Evolutionary conservation across 176 grass and related monocot genomes (phyloP).

Genomic region (Phoenix dactylifera): DNA sequence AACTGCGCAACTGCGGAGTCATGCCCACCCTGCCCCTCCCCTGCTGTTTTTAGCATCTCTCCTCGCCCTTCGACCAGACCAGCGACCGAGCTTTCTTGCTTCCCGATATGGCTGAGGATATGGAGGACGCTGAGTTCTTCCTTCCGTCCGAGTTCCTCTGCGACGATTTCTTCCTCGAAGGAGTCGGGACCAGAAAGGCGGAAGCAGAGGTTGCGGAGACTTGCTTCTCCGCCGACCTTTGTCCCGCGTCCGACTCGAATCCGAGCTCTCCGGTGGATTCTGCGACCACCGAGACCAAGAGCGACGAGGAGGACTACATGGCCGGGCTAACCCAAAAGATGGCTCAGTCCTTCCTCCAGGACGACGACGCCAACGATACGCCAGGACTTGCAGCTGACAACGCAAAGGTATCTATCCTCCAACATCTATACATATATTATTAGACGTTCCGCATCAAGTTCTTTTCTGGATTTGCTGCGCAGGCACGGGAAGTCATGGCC

Average conservation of each 20-base stretch:
- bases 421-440: too few species aligned
- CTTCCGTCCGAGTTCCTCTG: slow-evolving; percentile 8
- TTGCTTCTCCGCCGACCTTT: neutral
- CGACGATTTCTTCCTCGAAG: slow-evolving; percentile 9
- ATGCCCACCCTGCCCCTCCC: too few species aligned
- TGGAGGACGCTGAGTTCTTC: slow-evolving; percentile 4
- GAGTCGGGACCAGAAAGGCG: neutral
- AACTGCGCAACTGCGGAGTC: too few species aligned
- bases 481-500: slow-evolving; percentile 20
- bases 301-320: slow-evolving; percentile 17
- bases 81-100: too few species aligned
- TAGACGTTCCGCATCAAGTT: too few species aligned
- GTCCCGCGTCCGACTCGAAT: slow-evolving; percentile 3
- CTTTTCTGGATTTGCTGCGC: neutral
- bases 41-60: too few species aligned
- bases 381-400: neutral
- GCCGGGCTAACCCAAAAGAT: slow-evolving; percentile 26
- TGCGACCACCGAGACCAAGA: neutral
- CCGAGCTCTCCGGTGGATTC: slow-evolving; percentile 21
- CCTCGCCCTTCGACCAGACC: too few species aligned
- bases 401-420: slow-evolving; percentile 2
- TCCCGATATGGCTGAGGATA: slow-evolving; percentile 5
- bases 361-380: slow-evolving; percentile 15
- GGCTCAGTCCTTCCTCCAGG: slow-evolving; percentile 25
- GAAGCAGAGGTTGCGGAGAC: neutral